These are phyloP conservation scores for Pterocarpus santalinus DNA, from an alignment of 306 rosid genomes.

Conservation along the genomic window DNA sequence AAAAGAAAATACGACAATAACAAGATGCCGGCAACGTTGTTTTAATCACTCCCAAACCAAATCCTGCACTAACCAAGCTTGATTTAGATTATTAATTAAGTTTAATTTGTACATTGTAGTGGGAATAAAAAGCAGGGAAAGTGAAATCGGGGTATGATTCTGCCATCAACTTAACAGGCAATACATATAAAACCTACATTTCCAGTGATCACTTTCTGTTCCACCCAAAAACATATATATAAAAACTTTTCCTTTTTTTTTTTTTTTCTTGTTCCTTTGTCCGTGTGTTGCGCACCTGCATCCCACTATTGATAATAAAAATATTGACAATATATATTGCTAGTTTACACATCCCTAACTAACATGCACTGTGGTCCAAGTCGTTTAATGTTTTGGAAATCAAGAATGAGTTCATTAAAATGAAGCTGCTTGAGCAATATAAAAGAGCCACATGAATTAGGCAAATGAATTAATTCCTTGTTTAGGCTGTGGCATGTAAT, in stretches of 20 bases:
- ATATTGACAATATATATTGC: background rate
- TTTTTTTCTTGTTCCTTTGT: constrained; percentile 41
- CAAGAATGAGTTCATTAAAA: background rate
- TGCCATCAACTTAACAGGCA: constrained; percentile 54
- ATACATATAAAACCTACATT: constrained; percentile 49
- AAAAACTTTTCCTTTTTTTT: constrained; percentile 8
- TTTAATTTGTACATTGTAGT: background rate
- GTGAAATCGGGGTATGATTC: constrained; percentile 43
- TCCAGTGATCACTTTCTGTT: constrained; percentile 56
- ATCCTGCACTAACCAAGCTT: constrained; percentile 32
- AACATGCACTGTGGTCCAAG: constrained; percentile 30
- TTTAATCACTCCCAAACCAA: constrained; percentile 27
- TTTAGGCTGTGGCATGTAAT: background rate
- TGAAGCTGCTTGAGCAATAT: background rate
- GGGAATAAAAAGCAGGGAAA: constrained; percentile 38
- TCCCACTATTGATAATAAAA: constrained; percentile 49
- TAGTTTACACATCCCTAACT: constrained; percentile 4
- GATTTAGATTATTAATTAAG: constrained; percentile 16
- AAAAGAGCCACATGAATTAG: background rate
- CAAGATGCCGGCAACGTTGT: constrained; percentile 29
- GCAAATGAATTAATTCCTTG: background rate
- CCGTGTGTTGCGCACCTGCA: constrained; percentile 59
- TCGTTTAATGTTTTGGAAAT: background rate
- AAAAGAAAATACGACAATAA: background rate
- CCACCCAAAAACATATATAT: constrained; percentile 29